Base-by-base conservation (phyloP, 352 stramenopile genomes). In the Globisporangium splendens region DNA sequence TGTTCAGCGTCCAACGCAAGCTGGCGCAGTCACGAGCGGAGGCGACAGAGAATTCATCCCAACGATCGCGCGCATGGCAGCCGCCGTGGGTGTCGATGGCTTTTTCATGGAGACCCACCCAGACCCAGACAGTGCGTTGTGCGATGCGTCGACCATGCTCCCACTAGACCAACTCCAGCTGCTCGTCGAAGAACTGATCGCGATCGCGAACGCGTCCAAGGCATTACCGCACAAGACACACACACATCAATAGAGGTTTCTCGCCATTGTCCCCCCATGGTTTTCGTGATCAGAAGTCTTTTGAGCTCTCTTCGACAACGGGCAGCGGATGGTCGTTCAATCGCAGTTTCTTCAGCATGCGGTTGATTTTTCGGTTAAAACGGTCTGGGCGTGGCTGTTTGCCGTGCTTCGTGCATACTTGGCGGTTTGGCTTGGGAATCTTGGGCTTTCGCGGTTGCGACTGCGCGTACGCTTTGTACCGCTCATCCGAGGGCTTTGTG, bases 101-200 rank as follows among this genome's bases (percentile, higher is more conserved):
- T 89, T 96, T 56, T 96, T 96, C 71, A 78, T 96, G 50, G 86
- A 95, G 67, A 95, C 86, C n/a, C 82, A 95, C 47, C 83, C 86
- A n/a, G 63, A 89, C 28, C 83, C 82, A 15, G 66, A 63, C 3
- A 60, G 62, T 1, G 86, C 83, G 11, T 68, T 89, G 8, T 91
- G 82, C 47, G 86, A 95, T 35, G 72, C 68, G 10, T 69, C 82
- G 20, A 93, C 79, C 35, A 92, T 91, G 83, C 59, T 91, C 22
- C 82, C 79, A 20, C 74, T 95, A 12, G 65, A 85, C 18, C 69
- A 90, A 43, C 70, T 95, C 1, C 62, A 87, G 39, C 68, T 69
- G 51, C 70, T 95, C 53, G 47, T 93, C 2, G 56, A 77, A 56
- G 83, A 93, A 56, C 73, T 95, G n/a, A 75, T 89, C 31, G 83